Evolutionary conservation across 257 asterid genomes (phyloP), one percentile per base, ranked within the genome.

Genomic region (Nyctanthes arbortristis): DNA sequence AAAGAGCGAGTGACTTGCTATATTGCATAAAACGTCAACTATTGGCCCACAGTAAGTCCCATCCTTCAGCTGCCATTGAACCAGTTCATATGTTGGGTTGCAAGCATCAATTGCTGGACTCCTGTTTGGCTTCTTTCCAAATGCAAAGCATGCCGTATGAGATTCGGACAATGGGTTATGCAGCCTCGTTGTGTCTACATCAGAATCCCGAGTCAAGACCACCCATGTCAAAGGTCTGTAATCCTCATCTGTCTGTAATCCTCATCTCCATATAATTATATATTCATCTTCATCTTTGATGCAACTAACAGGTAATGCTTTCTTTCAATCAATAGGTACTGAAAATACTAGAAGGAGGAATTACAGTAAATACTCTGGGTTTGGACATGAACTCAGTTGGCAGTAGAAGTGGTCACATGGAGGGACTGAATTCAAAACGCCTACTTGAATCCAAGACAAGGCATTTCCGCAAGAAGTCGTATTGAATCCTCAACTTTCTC

Each of bases 141-240:
- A 81, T 47, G 36, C 80, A 73, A 5, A 80, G 77, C 64, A 71
- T 87, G 54, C 93, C 95, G 11, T 55, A 45, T 43, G 93, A 91
- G 81, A 79, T 91, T 39, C 93, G 77, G 65, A 87, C 88, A 58
- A 89, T 89, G 88, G 84, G 84, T 30, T 72, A 45, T 71, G 90
- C 95, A 29, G 97, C 97, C 68, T 78, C 89, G 10, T 58, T 82
- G 79, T 91, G 97, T 74, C 84, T 91, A 9, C 95, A 81, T 64
- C 88, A 84, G 68, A 91, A 91, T 81, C 97, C 96, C 52, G 82
- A 84, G 29, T 70, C 67, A 70, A 82, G 97, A 52, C 97, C 97
- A 5, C 81, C 96, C 28, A 87, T 91, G 89, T 89, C 97, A 55
- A 91, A 91, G 96, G 97, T 89, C 54, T 62, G n/a, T n/a, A n/a